These are phyloP conservation scores for Pseudogymnoascus sp. DNA, from an alignment of 2,329 filamentous ascomycete species.

Conservation along the genomic window DNA sequence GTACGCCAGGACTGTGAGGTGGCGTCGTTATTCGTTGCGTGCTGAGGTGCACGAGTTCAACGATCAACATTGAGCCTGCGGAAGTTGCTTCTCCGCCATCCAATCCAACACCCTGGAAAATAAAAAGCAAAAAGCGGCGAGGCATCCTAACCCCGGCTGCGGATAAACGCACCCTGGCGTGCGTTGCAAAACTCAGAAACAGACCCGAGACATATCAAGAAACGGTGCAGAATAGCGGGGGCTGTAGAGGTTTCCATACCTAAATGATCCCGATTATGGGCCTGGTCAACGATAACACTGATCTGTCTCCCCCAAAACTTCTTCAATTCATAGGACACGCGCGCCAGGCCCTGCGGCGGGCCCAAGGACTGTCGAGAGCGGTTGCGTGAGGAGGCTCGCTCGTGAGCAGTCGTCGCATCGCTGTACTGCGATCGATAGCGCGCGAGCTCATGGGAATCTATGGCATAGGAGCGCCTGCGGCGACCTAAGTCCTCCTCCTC, in stretches of 20 bases:
- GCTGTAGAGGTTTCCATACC: conserved; percentile 32
- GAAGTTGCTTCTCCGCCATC: conserved; percentile 7
- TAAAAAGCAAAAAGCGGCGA: conserved; percentile 6
- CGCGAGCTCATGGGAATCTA: conserved; percentile 23
- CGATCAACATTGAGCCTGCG: not conserved
- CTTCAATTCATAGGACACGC: conserved; percentile 18
- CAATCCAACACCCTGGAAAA: conserved; percentile 1
- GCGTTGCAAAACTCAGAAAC: not conserved
- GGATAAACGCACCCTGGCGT: conserved; percentile 3
- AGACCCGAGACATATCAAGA: conserved; percentile 7
- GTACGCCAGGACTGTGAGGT: not conserved
- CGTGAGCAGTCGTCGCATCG: not conserved
- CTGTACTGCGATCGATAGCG: conserved; percentile 21
- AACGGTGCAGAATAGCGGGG: not conserved
- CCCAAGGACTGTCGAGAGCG: conserved; percentile 5
- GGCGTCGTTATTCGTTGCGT: conserved; percentile 5
- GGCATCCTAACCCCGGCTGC: not conserved
- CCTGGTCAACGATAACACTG: conserved; percentile 40
- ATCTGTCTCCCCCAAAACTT: conserved; percentile 43
- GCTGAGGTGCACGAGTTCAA: not conserved
- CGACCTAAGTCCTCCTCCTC: not conserved
- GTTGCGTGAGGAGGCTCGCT: not conserved
- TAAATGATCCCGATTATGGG: conserved; percentile 45
- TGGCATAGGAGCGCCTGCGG: conserved; percentile 12
- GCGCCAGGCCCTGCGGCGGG: conserved; percentile 11